Evolutionary conservation across 768 basidiomycete genomes (phyloP).

Genomic region (Phlegmacium glaucopus): DNA sequence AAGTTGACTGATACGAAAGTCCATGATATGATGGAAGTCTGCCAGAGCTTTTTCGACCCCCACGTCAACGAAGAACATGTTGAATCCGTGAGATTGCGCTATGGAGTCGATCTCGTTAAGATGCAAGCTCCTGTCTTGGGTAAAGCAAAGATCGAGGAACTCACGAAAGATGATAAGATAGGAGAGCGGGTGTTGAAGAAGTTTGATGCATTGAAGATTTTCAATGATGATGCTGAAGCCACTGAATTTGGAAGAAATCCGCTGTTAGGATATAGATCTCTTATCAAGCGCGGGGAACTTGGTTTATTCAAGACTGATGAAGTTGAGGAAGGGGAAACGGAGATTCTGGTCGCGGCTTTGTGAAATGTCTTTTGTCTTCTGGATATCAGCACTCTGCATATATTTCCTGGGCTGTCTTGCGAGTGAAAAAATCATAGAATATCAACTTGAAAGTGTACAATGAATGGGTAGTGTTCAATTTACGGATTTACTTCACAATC

Average conservation of each 20-base stretch:
- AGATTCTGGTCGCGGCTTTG: slow-evolving; percentile 14
- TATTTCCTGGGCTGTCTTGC: slow-evolving; percentile 25
- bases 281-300: slow-evolving; percentile 15
- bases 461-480: neutral
- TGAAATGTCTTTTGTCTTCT: too few species aligned
- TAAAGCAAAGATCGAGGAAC: slow-evolving; percentile 16
- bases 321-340: slow-evolving; percentile 2
- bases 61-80: slow-evolving; percentile 15
- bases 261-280: slow-evolving; percentile 16
- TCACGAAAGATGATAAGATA: slow-evolving; percentile 18
- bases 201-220: slow-evolving; percentile 45
- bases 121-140: slow-evolving; percentile 17
- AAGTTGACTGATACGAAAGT: slow-evolving; percentile 20
- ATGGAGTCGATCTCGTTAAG: too few species aligned
- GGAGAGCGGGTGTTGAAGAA: slow-evolving; percentile 34
- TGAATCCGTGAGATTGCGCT: slow-evolving; percentile 9
- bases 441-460: slow-evolving; percentile 10
- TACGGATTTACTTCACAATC: neutral
- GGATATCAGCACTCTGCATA: too few species aligned
- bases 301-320: slow-evolving; percentile 16
- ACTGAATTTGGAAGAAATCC: too few species aligned
- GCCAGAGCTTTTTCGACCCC: slow-evolving; percentile 19
- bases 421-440: too few species aligned
- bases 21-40: slow-evolving; percentile 18
- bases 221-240: too few species aligned